Evolutionary conservation across 1,284 basidiomycete species (phyloP).

Genomic region (Neolentinus lepideus): DNA sequence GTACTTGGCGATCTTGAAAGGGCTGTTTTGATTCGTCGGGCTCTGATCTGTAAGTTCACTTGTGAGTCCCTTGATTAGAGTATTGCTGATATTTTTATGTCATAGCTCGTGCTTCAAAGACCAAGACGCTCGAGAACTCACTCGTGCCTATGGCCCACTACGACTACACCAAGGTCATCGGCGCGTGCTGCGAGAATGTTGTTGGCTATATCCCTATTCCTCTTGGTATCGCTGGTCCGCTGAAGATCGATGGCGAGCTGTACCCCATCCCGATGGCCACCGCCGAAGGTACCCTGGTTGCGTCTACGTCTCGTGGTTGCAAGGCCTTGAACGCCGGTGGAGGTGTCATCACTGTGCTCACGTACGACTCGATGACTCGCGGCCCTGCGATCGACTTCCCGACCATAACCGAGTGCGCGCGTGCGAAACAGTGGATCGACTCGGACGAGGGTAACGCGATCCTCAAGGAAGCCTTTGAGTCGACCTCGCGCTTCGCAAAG

Average conservation of each 20-base stretch:
- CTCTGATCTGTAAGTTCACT: slow-evolving; percentile 75
- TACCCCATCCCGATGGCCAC: slow-evolving; percentile 99
- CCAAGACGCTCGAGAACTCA: slow-evolving; percentile 81
- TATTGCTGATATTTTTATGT: slow-evolving; percentile 10
- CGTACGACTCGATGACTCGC: slow-evolving; percentile 95
- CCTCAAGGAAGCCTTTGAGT: slow-evolving; percentile 88
- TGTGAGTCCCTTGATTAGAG: background rate
- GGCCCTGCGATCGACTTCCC: slow-evolving; percentile 98
- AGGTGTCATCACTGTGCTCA: slow-evolving; percentile 92
- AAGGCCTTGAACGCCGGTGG: slow-evolving; percentile 97
- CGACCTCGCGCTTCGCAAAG: slow-evolving; percentile 87
- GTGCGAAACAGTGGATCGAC: slow-evolving; percentile 87
- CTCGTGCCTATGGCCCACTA: slow-evolving; percentile 83
- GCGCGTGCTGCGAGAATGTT: slow-evolving; percentile 99
- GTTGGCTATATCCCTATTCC: slow-evolving; percentile 97
- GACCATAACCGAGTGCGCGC: slow-evolving; percentile 69
- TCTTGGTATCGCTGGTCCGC: slow-evolving; percentile 93
- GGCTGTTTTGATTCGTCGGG: slow-evolving; percentile 84
- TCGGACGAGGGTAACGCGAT: slow-evolving; percentile 73
- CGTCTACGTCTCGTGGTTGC: slow-evolving; percentile 95
- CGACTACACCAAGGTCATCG: slow-evolving; percentile 92
- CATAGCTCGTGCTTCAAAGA: slow-evolving; percentile 78
- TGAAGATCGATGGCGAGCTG: slow-evolving; percentile 83
- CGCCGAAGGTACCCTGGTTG: slow-evolving; percentile 96
- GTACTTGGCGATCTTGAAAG: slow-evolving; percentile 81